Conservation (phyloP, 2,329 filamentous ascomycete genomes). For the Colletotrichum sp. region DNA sequence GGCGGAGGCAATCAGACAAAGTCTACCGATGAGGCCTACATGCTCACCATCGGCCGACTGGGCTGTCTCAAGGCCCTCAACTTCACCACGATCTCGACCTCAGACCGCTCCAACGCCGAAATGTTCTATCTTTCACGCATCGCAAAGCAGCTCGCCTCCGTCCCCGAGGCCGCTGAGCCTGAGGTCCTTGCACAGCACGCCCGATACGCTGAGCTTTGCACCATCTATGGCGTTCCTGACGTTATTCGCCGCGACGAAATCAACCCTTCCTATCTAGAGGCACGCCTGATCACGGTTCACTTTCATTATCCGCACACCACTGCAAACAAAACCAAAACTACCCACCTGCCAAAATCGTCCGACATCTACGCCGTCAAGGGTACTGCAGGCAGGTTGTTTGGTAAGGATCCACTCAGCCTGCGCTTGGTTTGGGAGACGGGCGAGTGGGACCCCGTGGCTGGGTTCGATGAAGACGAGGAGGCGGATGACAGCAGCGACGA, state of each 20-base stretch:
- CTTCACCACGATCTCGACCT: conserved; percentile 71
- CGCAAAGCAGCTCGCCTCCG: conserved; percentile 72
- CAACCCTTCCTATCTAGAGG: conserved; percentile 83
- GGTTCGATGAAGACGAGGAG: conserved; percentile 60
- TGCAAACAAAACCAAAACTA: conserved; percentile 31
- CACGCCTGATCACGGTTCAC: conserved; percentile 72
- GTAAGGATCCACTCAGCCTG: conserved; percentile 65
- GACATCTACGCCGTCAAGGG: conserved; percentile 85
- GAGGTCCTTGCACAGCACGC: conserved; percentile 69
- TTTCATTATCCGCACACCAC: conserved; percentile 41
- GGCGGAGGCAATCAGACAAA: conserved; percentile 43
- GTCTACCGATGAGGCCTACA: conserved; percentile 81
- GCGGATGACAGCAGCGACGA: conserved; percentile 58
- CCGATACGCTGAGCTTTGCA: conserved; percentile 76
- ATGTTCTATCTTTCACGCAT: conserved; percentile 92
- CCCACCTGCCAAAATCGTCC: conserved; percentile 74
- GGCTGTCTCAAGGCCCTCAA: conserved; percentile 72
- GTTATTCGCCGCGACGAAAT: conserved; percentile 62
- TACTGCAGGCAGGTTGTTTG: conserved; percentile 75
- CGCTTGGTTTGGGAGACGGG: conserved; percentile 86
- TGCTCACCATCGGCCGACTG: conserved; percentile 83
- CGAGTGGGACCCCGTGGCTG: conserved; percentile 82
- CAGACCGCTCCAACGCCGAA: conserved; percentile 86
- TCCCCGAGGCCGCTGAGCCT: conserved; percentile 56
- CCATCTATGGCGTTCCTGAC: conserved; percentile 74